Conservation (phyloP, 345 rosid species). For the Moricandia arvensis region DNA sequence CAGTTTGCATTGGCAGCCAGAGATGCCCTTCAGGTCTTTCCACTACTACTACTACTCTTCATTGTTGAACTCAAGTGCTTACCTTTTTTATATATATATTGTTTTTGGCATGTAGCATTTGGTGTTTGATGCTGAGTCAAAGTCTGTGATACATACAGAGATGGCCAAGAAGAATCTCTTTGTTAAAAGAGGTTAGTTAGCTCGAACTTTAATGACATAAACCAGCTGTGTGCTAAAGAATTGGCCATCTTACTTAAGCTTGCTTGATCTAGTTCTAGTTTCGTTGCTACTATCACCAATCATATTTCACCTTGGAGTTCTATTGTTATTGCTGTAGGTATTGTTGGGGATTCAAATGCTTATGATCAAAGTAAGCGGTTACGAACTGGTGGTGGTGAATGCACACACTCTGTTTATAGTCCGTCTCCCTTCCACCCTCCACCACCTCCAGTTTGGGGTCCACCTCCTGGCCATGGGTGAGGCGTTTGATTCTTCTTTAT, state of each 20-base stretch:
- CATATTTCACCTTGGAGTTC: neutral
- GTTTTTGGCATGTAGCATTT: conserved; percentile 52
- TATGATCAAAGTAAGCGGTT: conserved; percentile 94
- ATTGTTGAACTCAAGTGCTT: neutral
- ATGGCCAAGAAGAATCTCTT: conserved; percentile 99
- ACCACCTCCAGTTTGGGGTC: conserved; percentile 93
- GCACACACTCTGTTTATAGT: conserved; percentile 80
- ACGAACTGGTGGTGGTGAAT: conserved; percentile 96
- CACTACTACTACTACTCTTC: no score
- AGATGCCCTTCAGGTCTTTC: conserved; percentile 84
- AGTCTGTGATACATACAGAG: conserved; percentile 85
- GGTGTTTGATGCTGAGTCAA: conserved; percentile 83
- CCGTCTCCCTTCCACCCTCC: conserved; percentile 92
- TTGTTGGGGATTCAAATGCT: conserved; percentile 80
- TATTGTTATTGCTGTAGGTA: conserved; percentile 55
- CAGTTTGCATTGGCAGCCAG: conserved; percentile 82
- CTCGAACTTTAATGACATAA: neutral
- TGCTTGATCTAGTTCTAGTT: conserved; percentile 21
- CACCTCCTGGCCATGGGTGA: conserved; percentile 99
- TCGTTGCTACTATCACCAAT: neutral
- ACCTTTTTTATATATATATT: neutral
- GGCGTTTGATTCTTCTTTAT: conserved; percentile 1
- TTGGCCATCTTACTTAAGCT: neutral
- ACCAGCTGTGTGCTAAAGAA: no score
- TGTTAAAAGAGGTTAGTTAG: conserved; percentile 92